Percentiles rank a stretch among this genome's conserved stretches.
Conservation (phyloP, 192 early-diverging fungal genomes). For the Podila minutissima region DNA sequence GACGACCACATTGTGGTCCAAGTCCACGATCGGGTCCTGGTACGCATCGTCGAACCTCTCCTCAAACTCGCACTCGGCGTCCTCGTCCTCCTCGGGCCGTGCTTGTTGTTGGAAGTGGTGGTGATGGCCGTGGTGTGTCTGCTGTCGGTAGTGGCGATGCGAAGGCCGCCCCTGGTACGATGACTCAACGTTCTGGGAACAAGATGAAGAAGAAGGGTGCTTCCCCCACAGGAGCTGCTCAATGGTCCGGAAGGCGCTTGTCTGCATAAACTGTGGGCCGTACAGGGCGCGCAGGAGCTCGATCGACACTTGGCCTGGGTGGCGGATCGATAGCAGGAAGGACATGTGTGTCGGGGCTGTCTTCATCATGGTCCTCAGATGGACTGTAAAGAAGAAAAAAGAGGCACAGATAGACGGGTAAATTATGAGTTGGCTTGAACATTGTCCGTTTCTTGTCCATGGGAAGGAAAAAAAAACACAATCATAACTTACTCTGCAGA, state of each 20-base stretch:
- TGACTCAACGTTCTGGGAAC: no score
- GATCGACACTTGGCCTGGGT: slow-evolving; percentile 44
- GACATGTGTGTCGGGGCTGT: slow-evolving; percentile 48
- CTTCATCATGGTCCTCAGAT: slow-evolving; percentile 47
- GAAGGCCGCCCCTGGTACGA: no score
- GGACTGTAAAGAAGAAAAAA: slow-evolving; percentile 15
- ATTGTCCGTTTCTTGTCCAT: background rate
- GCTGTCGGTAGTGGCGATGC: no score
- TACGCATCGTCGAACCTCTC: no score
- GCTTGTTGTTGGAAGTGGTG: no score
- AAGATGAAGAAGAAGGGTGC: background rate
- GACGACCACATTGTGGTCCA: no score
- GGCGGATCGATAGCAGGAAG: slow-evolving; percentile 44
- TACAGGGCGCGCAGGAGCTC: slow-evolving; percentile 36
- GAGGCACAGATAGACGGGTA: background rate
- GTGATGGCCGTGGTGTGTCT: no score
- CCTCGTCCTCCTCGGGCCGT: no score
- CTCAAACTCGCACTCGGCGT: no score
- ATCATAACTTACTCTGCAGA: slow-evolving; percentile 36
- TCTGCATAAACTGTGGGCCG: slow-evolving; percentile 46
- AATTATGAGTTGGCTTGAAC: background rate
- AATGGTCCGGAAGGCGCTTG: slow-evolving; percentile 38
- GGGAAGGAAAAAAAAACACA: background rate
- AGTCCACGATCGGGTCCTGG: no score
- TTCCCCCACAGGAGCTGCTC: slow-evolving; percentile 40